phyloP scores from a whole-genome alignment of 2,329 filamentous ascomycete genomes.

The Pyrenophora seminiperda region DNA sequence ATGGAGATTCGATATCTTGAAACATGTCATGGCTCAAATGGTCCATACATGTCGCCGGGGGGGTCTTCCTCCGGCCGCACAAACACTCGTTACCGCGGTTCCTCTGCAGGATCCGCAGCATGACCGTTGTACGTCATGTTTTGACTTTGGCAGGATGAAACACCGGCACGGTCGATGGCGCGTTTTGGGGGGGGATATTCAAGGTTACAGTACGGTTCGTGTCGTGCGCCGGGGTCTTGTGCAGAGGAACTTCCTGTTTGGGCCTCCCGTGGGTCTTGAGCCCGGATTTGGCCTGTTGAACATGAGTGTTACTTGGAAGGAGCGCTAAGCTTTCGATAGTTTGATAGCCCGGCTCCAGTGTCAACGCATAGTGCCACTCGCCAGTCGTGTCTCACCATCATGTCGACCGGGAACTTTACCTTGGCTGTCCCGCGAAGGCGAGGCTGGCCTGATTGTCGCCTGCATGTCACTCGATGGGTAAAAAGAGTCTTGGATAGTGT shows the following conservation, averaged over 20 bases:
- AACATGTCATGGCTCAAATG: slow-evolving; percentile 13
- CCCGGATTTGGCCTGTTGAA: slow-evolving; percentile 5
- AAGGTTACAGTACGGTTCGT: too few species aligned
- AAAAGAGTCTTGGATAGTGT: background rate
- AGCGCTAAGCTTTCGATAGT: slow-evolving; percentile 12
- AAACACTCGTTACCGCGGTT: slow-evolving; percentile 6
- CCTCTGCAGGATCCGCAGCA: background rate
- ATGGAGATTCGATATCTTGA: slow-evolving; percentile 11
- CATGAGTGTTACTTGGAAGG: background rate
- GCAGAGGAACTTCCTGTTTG: slow-evolving; percentile 4
- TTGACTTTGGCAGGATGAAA: slow-evolving; percentile 11
- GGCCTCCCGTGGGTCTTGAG: background rate
- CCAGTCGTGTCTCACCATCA: slow-evolving; percentile 14
- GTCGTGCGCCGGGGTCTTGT: background rate
- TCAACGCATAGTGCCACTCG: background rate
- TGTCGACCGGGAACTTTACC: slow-evolving; percentile 1
- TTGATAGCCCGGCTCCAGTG: background rate
- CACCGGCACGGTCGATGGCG: slow-evolving; percentile 10
- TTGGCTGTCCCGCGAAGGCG: background rate
- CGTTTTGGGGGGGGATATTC: slow-evolving; percentile 5
- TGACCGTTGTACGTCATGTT: slow-evolving; percentile 17
- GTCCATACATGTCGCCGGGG: slow-evolving; percentile 9
- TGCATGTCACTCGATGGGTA: too few species aligned
- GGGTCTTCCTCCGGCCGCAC: background rate
- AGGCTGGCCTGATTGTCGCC: too few species aligned